phyloP scores from a whole-genome alignment of 352 stramenopile species.

The Phytophthora parvispora region DNA sequence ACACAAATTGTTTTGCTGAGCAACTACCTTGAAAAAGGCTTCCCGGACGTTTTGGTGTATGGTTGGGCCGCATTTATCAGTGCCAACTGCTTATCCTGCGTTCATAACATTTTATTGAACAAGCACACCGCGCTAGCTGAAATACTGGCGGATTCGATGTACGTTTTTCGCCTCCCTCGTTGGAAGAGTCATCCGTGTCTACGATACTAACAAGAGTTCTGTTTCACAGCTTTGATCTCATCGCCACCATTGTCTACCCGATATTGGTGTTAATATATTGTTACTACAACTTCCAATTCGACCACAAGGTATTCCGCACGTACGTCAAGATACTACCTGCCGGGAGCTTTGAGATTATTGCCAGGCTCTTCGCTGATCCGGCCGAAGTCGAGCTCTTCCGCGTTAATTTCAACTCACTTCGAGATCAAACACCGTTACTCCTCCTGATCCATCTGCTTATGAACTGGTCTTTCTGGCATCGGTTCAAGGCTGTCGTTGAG shows the following conservation, averaged over 20 bases:
- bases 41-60: conserved; percentile 36
- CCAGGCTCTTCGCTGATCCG: conserved; percentile 39
- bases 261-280: conserved; percentile 42
- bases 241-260: conserved; percentile 44
- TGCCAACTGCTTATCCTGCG: conserved; percentile 37
- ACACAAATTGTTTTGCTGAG: conserved; percentile 36
- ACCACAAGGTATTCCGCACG: conserved; percentile 31
- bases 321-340: conserved; percentile 19
- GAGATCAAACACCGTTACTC: conserved; percentile 26
- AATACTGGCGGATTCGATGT: conserved; percentile 47
- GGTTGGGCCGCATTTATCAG: conserved; percentile 37
- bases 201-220: not conserved
- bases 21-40: conserved; percentile 40
- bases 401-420: conserved; percentile 40
- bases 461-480: conserved; percentile 39
- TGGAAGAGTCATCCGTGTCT: too few species aligned
- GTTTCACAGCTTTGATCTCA: conserved; percentile 41
- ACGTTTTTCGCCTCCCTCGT: conserved; percentile 6
- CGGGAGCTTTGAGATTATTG: conserved; percentile 45
- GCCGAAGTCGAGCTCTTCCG: conserved; percentile 42
- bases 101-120: conserved; percentile 24
- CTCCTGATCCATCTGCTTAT: conserved; percentile 38
- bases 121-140: conserved; percentile 38
- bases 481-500: conserved; percentile 24
- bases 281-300: conserved; percentile 43